Percentiles rank a stretch among this genome's conserved stretches.
Conservation (phyloP, 352 stramenopile genomes). For the Globisporangium yorkense region DNA sequence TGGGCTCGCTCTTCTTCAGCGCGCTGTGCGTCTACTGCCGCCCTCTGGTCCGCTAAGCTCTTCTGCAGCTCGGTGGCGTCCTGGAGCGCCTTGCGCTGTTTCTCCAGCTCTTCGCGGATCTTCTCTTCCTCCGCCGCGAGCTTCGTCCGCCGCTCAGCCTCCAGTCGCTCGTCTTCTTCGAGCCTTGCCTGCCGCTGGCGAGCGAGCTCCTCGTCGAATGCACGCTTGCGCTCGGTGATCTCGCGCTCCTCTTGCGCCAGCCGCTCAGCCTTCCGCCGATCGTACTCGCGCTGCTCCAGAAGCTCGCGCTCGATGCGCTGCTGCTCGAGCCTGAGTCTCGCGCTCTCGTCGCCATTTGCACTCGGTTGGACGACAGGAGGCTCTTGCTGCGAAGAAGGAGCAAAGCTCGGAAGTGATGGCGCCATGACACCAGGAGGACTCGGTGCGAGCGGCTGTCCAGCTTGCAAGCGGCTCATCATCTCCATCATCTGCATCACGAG, state of each 20-base stretch:
- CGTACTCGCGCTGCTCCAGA: constrained; percentile 42
- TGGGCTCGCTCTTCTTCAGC: constrained; percentile 12
- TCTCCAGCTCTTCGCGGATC: constrained; percentile 25
- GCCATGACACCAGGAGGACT: neutral
- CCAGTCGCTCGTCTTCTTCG: constrained; percentile 30
- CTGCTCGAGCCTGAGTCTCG: constrained; percentile 26
- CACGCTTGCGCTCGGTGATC: constrained; percentile 22
- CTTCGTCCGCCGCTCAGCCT: constrained; percentile 18
- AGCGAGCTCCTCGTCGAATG: constrained; percentile 43
- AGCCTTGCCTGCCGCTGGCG: constrained; percentile 23
- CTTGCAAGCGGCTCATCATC: constrained; percentile 39
- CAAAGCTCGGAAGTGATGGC: neutral
- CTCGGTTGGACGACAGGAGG: neutral
- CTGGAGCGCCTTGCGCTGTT: constrained; percentile 28
- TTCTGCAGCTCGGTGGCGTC: constrained; percentile 25
- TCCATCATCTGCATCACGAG: constrained; percentile 69
- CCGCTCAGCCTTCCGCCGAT: constrained; percentile 28
- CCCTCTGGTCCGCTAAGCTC: constrained; percentile 14
- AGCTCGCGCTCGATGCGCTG: constrained; percentile 37
- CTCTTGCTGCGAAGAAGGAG: neutral
- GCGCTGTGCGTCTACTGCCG: neutral
- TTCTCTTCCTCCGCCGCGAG: constrained; percentile 26
- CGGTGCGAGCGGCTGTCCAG: neutral
- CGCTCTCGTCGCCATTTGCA: constrained; percentile 4
- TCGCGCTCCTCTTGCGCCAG: constrained; percentile 36